Base-by-base conservation (phyloP, 768 basidiomycete genomes). In the Lentinus brumalis region DNA sequence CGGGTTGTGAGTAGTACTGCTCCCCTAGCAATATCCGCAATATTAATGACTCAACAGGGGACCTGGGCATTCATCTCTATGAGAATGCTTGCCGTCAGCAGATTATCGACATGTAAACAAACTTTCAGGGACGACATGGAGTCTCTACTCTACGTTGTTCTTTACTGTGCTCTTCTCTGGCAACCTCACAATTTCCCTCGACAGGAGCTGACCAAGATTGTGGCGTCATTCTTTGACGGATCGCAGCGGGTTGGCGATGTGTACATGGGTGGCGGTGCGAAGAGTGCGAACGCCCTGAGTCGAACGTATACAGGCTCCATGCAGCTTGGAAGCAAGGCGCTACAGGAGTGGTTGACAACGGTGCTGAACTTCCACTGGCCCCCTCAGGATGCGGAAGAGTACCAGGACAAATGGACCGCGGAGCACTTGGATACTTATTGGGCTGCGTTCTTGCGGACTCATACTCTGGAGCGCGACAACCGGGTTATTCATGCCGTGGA, bases 81-180 rank as follows among this genome's bases (percentile, higher is more conserved):
- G 35, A 35, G 35, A 35, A 14, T 42, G 58, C 6, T 35, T 59
- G 26, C 58, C 53, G 12, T 18, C 53, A 30, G n/a, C 11, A 6
- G 11, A 11, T 35, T 35, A 35, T 35, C 35, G 35, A 15, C 18
- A 7, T 29, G 14, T 6, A 46, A 21, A n/a, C 18, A 21, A 18
- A 53, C n/a, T 8, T 40, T 63, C 30, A 18, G 45, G 32, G 62
- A 59, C 41, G 62, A 63, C n/a, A 56, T 63, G 57, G 62, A 63
- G 40, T 55, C 62, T 5, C 5, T 63, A 18, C 45, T 63, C 35
- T 63, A 56, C 18, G 53, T 63, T 8, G 58, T 59, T 32, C 50
- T 63, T 1, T 63, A 59, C 30, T 55, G 62, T 30, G 39, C 21
- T 12, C 11, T 63, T 26, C 31, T 52, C 31, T 56, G 53, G 49